Evolutionary conservation across 257 asterid genomes (phyloP).

Genomic region (Fraxinus quadrangulata): DNA sequence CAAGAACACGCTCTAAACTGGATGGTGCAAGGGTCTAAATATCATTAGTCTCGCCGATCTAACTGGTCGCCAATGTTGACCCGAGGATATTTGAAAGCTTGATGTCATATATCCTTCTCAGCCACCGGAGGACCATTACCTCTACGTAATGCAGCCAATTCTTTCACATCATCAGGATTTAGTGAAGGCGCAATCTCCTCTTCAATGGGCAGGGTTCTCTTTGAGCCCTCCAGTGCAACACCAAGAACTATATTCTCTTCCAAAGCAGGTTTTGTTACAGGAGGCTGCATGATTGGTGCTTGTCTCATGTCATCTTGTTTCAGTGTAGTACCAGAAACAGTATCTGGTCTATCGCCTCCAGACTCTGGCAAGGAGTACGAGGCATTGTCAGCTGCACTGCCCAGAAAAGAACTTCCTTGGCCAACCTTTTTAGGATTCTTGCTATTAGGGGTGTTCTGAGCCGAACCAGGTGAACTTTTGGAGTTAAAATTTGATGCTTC

Average conservation of each 20-base stretch:
- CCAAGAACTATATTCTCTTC: slow-evolving; percentile 97
- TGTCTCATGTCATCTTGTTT: slow-evolving; percentile 54
- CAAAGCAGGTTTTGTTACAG: slow-evolving; percentile 54
- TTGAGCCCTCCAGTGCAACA: slow-evolving; percentile 93
- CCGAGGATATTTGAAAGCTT: slow-evolving; percentile 35
- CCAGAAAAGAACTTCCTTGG: slow-evolving; percentile 25
- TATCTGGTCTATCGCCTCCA: slow-evolving; percentile 40
- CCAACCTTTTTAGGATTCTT: slow-evolving; percentile 47
- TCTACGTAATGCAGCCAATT: slow-evolving; percentile 53
- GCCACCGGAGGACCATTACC: slow-evolving; percentile 41
- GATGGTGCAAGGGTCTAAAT: background rate
- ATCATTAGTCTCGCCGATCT: slow-evolving; percentile 41
- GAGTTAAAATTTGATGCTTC: slow-evolving; percentile 41
- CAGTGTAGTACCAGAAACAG: slow-evolving; percentile 35
- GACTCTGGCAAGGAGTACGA: slow-evolving; percentile 30
- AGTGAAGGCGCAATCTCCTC: slow-evolving; percentile 44
- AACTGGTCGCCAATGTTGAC: slow-evolving; percentile 41
- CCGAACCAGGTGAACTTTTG: slow-evolving; percentile 30
- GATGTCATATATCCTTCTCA: slow-evolving; percentile 57
- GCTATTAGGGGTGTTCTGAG: slow-evolving; percentile 27
- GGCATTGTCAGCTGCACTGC: slow-evolving; percentile 21
- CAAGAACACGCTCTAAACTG: background rate
- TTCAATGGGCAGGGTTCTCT: slow-evolving; percentile 94
- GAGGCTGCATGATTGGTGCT: slow-evolving; percentile 37
- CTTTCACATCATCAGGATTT: slow-evolving; percentile 51